Base-by-base conservation (phyloP, 1,284 basidiomycete genomes). In the Malassezia sp. region DNA sequence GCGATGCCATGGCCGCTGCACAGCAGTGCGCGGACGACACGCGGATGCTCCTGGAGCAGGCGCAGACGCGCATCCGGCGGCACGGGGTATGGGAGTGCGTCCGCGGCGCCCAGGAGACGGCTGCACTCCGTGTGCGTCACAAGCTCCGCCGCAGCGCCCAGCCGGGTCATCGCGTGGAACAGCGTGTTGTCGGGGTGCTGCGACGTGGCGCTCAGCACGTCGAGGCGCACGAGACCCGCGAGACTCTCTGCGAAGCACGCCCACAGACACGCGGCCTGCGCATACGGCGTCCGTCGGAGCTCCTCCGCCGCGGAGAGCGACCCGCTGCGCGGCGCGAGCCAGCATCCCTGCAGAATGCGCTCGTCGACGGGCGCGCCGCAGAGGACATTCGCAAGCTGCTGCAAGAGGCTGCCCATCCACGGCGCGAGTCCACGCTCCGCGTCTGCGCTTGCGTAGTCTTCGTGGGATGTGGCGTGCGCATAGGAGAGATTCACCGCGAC, bases 401-500 rank as follows among this genome's bases (percentile, higher is more conserved):
- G 42, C 3, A 50, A 33, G 11, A 26, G 18, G 5, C n/a, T 14
- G 20, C 37, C n/a, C 20, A 50, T 6, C 15, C 44, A 24, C 6
- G 24, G n/a, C 11, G 42, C 42, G 14, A 50, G 37, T 11, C 27
- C 33, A 2, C 31, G 32, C 14, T 41, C 30, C 31, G 24, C 17
- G 20, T 5, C 2, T 12, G n/a, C 12, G 44, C 28, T 17, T 1
- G n/a, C n/a, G n/a, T n/a, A n/a, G n/a, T 12, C 5, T 11, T 18
- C 14, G 5, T 12, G 18, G 27, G 21, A 11, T 20, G 35, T 35
- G 10, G 18, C 37, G 30, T 31, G 38, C 18, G 48, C 48, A n/a
- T 43, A 50, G 10, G 48, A 50, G 14, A 50, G 17, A 12, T 50
- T 21, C 8, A 50, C 32, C 9, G 23, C 24, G 29, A 49, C 42